Base-by-base conservation (phyloP, 2,329 filamentous ascomycete genomes). In the Rhinocladiella similis region DNA sequence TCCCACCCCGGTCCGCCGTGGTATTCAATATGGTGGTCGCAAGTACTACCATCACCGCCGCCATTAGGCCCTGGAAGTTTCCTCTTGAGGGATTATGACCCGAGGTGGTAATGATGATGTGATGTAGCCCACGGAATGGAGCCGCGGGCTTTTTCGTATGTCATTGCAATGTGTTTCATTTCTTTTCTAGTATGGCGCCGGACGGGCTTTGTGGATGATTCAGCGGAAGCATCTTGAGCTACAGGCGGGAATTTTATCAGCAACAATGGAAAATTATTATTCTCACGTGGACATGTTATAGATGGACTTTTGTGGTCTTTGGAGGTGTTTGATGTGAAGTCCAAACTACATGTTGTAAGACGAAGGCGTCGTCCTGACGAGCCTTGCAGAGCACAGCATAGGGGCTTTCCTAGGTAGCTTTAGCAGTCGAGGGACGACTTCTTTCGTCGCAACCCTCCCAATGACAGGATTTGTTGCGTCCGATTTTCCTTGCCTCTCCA, bases 21-120 rank as follows among this genome's bases (percentile, higher is more conserved):
- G 53, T 18, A 22, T 53, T 12, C 54, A 53, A 38, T 53, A 53
- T 16, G 49, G 50, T 49, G 49, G 42, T 16, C 54, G 43, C 36
- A 33, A 45, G 12, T 53, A 53, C 54, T 47, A 51, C 35, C 43
- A 48, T 19, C 49, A 51, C 27, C 38, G 38, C 38, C 49, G 25
- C 25, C 54, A 53, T 20, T 56, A 56, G 53, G 39, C 16, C 14
- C 7, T n/a, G 16, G 22, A 5, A 25, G 22, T 25, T 25, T 25
- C 22, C 12, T 13, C 13, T 45, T n/a, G 43, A 46, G 18, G 43
- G n/a, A 9, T 5, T 10, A 14, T 22, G 19, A 42, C 7, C 39
- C 19, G 43, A 13, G 43, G 14, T 25, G 43, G 5, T 22, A 25
- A 46, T 46, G 43, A 46, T 18, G 43, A 29, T 46, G 43, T 29